Base-by-base conservation (phyloP, 2,329 filamentous ascomycete species). In the Triangularia setosa region DNA sequence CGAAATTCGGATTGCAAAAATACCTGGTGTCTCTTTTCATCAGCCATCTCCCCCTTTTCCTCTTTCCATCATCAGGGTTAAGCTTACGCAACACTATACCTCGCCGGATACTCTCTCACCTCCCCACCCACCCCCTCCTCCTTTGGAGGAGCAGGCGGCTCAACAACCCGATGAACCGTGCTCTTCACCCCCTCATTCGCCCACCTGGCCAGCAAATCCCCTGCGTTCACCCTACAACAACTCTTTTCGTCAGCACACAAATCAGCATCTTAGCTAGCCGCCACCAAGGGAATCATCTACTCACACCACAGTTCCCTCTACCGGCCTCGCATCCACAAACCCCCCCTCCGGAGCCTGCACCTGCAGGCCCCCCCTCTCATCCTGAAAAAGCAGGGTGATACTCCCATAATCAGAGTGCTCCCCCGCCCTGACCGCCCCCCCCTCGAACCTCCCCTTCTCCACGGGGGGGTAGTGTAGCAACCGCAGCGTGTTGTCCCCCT, bases 151-250 rank as follows among this genome's bases (percentile, higher is more conserved):
- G 35, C 12, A 0, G 91, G 90, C 1, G 93, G 93, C 78, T 97
- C 91, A 4, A 97, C 91, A 0, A 97, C 93, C 11, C 93, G 87
- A 76, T 97, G 93, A 65, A 93, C 86, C 3, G 93, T 97, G 73
- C 90, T 94, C 79, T 90, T 93, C 78, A 97, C 96, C 4, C 86
- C 90, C 72, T 96, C 92, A 73, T 97, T 97, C 68, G 90, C 92
- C 93, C 93, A 97, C 60, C 93, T 83, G 1, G 91, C 89, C 58
- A 97, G 80, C 69, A 97, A 75, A 74, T 97, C 93, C 1, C 93
- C 93, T 0, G 93, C 93, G 72, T 97, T 97, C 68, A 97, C 85
- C n/a, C n/a, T n/a, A n/a, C n/a, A n/a, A n/a, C n/a, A n/a, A n/a
- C n/a, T n/a, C n/a, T n/a, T n/a, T n/a, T n/a, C n/a, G n/a, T n/a